phyloP scores from a whole-genome alignment of 495 filamentous ascomycete genomes.

The Venustampulla echinocandica region DNA sequence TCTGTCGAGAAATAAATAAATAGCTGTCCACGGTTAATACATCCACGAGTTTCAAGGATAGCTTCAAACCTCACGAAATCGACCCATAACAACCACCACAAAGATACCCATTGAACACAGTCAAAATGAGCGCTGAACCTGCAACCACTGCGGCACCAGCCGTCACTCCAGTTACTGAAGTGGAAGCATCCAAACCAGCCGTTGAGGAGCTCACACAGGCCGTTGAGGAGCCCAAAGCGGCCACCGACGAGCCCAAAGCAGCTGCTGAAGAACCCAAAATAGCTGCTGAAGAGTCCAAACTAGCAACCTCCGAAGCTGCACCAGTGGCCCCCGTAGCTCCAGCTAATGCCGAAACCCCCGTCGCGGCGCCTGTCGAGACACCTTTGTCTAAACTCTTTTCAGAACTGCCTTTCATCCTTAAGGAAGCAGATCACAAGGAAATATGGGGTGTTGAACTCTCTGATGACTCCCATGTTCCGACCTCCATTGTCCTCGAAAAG shows the following conservation, averaged over 20 bases:
- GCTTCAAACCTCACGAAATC: constrained; percentile 2
- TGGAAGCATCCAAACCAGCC: constrained; percentile 5
- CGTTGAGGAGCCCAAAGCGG: not conserved
- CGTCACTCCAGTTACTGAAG: constrained; percentile 2
- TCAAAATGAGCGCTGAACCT: constrained; percentile 19
- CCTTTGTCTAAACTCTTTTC: no score
- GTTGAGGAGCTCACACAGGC: constrained; percentile 1
- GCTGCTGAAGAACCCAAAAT: not conserved
- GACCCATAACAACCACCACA: not conserved
- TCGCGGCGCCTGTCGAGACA: no score
- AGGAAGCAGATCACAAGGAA: constrained; percentile 48
- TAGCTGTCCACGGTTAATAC: no score
- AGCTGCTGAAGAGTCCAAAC: not conserved
- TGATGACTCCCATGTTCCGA: constrained; percentile 51
- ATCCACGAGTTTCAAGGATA: no score
- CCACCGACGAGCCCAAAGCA: not conserved
- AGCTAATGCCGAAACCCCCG: no score
- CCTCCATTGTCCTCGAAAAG: constrained; percentile 79
- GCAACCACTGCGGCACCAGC: constrained; percentile 5
- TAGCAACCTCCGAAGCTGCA: not conserved
- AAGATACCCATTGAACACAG: not conserved
- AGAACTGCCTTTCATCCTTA: constrained; percentile 29
- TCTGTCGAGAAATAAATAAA: no score
- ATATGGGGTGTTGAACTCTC: constrained; percentile 67
- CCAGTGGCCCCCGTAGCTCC: no score